These are phyloP conservation scores for Blastobotrys arbuscula DNA, from an alignment of 1,139 yeast genomes.

Conservation along the genomic window DNA sequence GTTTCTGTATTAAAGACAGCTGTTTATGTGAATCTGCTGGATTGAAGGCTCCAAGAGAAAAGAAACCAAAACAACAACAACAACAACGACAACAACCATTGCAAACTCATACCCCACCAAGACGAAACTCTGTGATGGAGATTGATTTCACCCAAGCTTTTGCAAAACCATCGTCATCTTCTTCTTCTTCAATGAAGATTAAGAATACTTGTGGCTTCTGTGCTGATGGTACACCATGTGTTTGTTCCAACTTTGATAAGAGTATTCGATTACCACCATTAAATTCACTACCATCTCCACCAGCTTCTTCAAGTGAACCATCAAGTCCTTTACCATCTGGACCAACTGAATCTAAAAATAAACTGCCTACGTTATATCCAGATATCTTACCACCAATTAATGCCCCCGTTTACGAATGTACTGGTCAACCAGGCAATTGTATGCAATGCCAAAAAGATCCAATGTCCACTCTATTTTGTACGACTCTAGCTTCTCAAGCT, in stretches of 20 bases:
- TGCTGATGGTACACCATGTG: constrained; percentile 89
- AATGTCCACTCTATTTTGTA: constrained; percentile 81
- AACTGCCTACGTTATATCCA: constrained; percentile 59
- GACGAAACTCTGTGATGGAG: constrained; percentile 23
- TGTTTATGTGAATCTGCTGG: constrained; percentile 70
- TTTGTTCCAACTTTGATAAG: constrained; percentile 48
- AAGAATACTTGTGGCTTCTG: constrained; percentile 81
- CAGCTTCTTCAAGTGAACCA: constrained; percentile 8
- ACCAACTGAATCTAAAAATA: background rate
- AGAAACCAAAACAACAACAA: background rate
- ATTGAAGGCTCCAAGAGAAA: constrained; percentile 9
- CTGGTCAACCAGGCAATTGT: constrained; percentile 88
- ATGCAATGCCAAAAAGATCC: constrained; percentile 80
- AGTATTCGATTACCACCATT: constrained; percentile 13
- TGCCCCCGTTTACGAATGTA: constrained; percentile 41
- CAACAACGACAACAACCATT: background rate
- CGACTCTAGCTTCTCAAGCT: constrained; percentile 60
- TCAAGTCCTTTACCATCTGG: background rate
- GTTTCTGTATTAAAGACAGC: constrained; percentile 62
- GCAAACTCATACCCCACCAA: background rate
- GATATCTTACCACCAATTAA: constrained; percentile 24
- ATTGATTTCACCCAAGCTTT: constrained; percentile 31
- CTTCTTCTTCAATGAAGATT: background rate
- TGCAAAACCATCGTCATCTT: constrained; percentile 15
- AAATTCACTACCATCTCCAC: constrained; percentile 12